These are phyloP conservation scores for Chytridiales sp. DNA, from an alignment of 371 early-diverging fungal species.

Conservation along the genomic window DNA sequence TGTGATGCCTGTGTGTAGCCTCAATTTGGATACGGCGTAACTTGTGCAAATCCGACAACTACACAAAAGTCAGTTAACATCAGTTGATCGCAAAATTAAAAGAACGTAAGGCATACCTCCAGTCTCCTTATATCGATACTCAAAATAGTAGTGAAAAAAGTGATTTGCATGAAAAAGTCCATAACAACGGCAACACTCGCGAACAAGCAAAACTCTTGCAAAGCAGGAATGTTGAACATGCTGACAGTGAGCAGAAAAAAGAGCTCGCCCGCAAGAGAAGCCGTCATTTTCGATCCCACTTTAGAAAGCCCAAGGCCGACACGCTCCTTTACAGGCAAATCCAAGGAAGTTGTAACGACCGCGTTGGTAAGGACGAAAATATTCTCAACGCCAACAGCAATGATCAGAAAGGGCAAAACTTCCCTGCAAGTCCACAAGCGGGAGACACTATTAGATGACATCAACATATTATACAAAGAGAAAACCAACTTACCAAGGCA, in stretches of 20 bases:
- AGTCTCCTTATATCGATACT: slow-evolving; percentile 73
- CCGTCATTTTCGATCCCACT: slow-evolving; percentile 62
- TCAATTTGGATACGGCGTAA: slow-evolving; percentile 10
- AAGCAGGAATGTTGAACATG: slow-evolving; percentile 55
- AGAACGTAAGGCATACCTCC: slow-evolving; percentile 46
- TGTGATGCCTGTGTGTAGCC: too few species aligned
- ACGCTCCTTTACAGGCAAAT: slow-evolving; percentile 66
- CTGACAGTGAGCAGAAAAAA: slow-evolving; percentile 55
- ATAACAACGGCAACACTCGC: slow-evolving; percentile 62
- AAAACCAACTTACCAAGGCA: slow-evolving; percentile 53
- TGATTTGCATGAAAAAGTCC: slow-evolving; percentile 68
- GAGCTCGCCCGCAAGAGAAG: slow-evolving; percentile 57
- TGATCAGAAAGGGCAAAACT: slow-evolving; percentile 63
- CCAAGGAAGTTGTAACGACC: slow-evolving; percentile 64
- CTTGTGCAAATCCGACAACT: slow-evolving; percentile 41
- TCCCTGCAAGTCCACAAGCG: slow-evolving; percentile 41
- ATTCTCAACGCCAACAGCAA: slow-evolving; percentile 71
- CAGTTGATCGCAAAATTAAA: background rate
- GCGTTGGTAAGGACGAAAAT: slow-evolving; percentile 68
- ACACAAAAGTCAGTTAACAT: background rate
- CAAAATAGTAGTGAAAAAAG: slow-evolving; percentile 69
- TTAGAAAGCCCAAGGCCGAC: slow-evolving; percentile 64
- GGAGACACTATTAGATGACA: background rate
- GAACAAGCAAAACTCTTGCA: slow-evolving; percentile 72
- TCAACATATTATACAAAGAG: background rate